Evolutionary conservation across 306 rosid genomes (phyloP), one percentile per base, ranked within the genome.

Genomic region (Boehmeria nivea): DNA sequence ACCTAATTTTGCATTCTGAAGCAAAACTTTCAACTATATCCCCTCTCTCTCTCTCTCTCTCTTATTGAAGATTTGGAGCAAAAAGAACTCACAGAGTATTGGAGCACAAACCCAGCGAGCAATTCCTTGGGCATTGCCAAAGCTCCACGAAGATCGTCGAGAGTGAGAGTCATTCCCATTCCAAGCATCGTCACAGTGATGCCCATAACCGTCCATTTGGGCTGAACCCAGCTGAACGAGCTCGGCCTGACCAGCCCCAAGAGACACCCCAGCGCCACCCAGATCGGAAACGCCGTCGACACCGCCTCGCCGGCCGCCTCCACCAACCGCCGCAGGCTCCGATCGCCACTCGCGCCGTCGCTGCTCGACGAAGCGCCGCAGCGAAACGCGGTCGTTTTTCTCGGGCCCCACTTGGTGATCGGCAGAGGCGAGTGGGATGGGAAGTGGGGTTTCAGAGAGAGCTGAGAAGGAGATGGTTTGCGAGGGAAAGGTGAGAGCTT

Each of bases 141-240:
- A 36, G 89, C 89, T 6, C 76, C 83, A 12, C 82, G 85, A 68
- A 89, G 87, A 76, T 89, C 94, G 38, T 77, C 76, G n/a, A 89
- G 65, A 17, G 95, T 83, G 56, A 89, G 84, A 12, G 95, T 85
- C 95, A 86, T 89, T n/a, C 97, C 95, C 97, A 89, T 89, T 5
- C 95, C 93, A 48, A 89, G 82, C 97, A 85, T 89, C 34, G 83
- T 78, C 2, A 79, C 17, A 0, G 74, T 78, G 24, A 89, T 66
- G 1, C 97, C 95, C 11, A 67, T 20, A 18, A 89, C 61, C 6
- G 65, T 85, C 69, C 67, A 71, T 36, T 60, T 66, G 18, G 95
- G 93, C 16, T 68, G 82, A 40, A 89, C 87, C 97, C 97, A 89
- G 31, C 69, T 67, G 76, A 74, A 85, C 18, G 64, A 76, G 51